Base-by-base conservation (phyloP, 306 rosid species). In the Sphenostylis stenocarpa region DNA sequence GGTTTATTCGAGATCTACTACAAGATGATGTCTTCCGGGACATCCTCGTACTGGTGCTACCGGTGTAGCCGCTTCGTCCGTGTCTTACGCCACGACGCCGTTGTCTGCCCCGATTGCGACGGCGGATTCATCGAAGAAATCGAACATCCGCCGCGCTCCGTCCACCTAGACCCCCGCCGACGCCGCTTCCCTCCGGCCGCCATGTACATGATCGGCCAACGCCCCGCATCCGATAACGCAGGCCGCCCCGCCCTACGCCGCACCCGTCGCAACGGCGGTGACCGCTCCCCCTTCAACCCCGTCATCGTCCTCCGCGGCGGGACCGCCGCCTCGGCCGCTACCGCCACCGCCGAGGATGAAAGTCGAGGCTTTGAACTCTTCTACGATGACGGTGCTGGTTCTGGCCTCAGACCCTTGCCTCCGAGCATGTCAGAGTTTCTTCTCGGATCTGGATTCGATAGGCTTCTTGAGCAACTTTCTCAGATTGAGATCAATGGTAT, bases 341-440 rank as follows among this genome's bases (percentile, higher is more conserved):
- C 87, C 0, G 48, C 88, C 3, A 49, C 74, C 3, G 69, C 36
- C 1, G 75, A 55, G 0, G 78, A 41, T 0, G 98, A 84, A 55
- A 73, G 89, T 0, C 86, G 89, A 6, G 90, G 96, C 15, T 90
- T 91, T 36, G 94, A 86, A 82, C 91, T 94, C 1, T 91, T 80
- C 31, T 88, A 91, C 71, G 97, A 90, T 7, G 97, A 94, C 17
- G 93, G 94, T 1, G 77, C 63, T 16, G 93, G 97, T 39, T 87
- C 94, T 7, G 97, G 97, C 38, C 84, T 90, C 2, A 83, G 97
- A 20, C 96, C 96, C 16, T 68, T 94, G 48, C 97, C 98, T 1
- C 84, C 84, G 3, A 91, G 89, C 68, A 87, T 94, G 94, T 90
- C 98, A 1, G 97, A 94, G 82, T 85, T 94, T 80, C 67, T 94